Base-by-base conservation (phyloP, 2,329 filamentous ascomycete species). In the Colletotrichum noveboracense region DNA sequence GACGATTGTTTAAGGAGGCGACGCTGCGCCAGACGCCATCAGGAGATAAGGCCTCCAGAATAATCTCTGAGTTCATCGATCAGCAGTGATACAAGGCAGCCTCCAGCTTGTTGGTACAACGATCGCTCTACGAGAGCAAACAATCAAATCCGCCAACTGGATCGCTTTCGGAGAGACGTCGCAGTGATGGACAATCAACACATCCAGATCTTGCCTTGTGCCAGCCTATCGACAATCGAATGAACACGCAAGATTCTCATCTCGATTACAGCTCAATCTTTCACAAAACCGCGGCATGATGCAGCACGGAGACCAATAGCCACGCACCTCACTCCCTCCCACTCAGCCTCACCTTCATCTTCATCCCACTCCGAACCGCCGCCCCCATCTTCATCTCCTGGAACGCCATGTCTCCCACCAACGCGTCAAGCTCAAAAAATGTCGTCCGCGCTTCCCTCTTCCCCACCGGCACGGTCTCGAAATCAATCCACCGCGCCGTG, bases 361-460 rank as follows among this genome's bases (percentile, higher is more conserved):
- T 48, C 71, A 73, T 62, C 6, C 38, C 66, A 12, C 38, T 34
- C 65, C 71, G 38, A n/a, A 71, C 71, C 32, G 71, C 30, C 10
- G 76, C 73, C 28, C 71, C 74, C 69, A 77, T 66, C 26, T 67
- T 70, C 58, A 77, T 64, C 36, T 76, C 73, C 70, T 73, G 76
- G 28, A 74, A 77, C 4, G 73, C 73, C 36, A 72, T 18, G 76
- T 82, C 78, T 5, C 80, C 79, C 67, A 78, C 78, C 10, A 70
- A 14, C 0, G 73, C 75, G 58, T 83, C 81, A 21, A 80, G 30
- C 16, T 80, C 74, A 0, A 79, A 80, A 24, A 80, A 77, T 0
- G 30, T 32, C 2, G 75, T 71, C 70, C 32, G 79, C 24, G 28
- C 56, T 13, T 52, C 18, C 1, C 72, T 76, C 65, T 65, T 34